Base-by-base conservation (phyloP, 2,329 filamentous ascomycete genomes). In the Ceratocystis lukuohia region DNA sequence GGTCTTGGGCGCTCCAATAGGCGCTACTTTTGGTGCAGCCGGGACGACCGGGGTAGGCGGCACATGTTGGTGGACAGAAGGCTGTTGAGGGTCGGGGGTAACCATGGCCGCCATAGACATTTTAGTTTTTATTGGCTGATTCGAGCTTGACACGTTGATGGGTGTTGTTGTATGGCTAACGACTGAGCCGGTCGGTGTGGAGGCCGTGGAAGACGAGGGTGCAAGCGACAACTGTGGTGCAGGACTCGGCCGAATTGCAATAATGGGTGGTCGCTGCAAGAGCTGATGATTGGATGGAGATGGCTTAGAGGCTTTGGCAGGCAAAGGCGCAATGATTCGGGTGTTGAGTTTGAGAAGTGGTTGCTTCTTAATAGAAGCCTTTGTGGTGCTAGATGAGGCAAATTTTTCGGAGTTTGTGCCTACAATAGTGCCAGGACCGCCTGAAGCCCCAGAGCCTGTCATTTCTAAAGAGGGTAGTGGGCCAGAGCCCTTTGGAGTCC, bases 101-200 rank as follows among this genome's bases (percentile, higher is more conserved):
- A 80, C 75, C 70, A 78, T 76, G 65, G 79, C 77, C 7, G 79
- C 76, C 78, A 81, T 80, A 66, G 77, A 75, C 74, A 78, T 78
- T 70, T 74, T 79, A 70, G 61, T 68, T 50, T 68, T 68, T 30
- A 68, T 68, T 46, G 67, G 67, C 61, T 68, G 67, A 37, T 66
- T 68, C 20, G 64, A 68, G 28, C 64, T 64, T 12, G 67, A 66
- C 1, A 68, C 44, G 64, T 79, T 77, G 71, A 75, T 73, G 57
- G 75, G 72, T 53, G 75, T 69, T 73, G 72, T 69, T 73, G 72
- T 69, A 71, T 61, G 64, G 28, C n/a, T 50, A 22, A 46, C 20
- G 45, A 37, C 28, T 20, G 46, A 41, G 37, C 37, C 22, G 37
- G 67, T 53, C 64, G 70, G 70, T 70, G 71, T 72, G 70, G 71